These are phyloP conservation scores for Carpinus fangiana DNA, from an alignment of 306 rosid genomes.

Conservation along the genomic window DNA sequence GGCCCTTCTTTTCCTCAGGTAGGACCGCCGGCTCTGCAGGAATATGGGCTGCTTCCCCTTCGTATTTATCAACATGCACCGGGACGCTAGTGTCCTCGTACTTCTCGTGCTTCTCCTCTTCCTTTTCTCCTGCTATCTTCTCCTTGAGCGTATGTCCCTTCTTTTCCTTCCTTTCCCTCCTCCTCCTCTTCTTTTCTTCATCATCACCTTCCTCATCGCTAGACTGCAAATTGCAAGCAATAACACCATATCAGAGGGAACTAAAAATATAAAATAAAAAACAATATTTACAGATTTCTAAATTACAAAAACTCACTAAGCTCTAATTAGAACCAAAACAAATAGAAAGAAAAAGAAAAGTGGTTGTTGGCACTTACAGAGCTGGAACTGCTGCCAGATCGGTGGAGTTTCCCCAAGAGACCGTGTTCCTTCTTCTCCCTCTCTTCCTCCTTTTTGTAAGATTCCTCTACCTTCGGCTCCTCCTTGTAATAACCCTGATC, in stretches of 20 bases:
- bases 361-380: conserved; percentile 35
- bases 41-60: conserved; percentile 9
- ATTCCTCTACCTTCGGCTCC: neutral
- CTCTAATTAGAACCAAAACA: neutral
- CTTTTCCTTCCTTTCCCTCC: conserved; percentile 45
- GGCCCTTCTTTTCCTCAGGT: conserved; percentile 74
- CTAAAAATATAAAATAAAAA: too few species aligned
- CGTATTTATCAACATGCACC: conserved; percentile 48
- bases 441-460: conserved; percentile 8
- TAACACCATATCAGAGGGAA: too few species aligned
- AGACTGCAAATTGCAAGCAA: conserved; percentile 42
- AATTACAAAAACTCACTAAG: too few species aligned
- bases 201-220: conserved; percentile 71
- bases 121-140: conserved; percentile 2
- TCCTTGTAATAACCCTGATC: neutral
- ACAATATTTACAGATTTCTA: too few species aligned
- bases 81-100: conserved; percentile 42
- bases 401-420: conserved; percentile 38
- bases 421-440: conserved; percentile 24
- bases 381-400: conserved; percentile 46
- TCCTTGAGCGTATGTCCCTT: conserved; percentile 9
- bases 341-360: neutral
- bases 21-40: conserved; percentile 19
- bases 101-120: conserved; percentile 33
- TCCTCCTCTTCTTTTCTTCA: conserved; percentile 42